Evolutionary conservation across 441 rosid species (phyloP).

Genomic region (Bocquillonia castaneifolia): DNA sequence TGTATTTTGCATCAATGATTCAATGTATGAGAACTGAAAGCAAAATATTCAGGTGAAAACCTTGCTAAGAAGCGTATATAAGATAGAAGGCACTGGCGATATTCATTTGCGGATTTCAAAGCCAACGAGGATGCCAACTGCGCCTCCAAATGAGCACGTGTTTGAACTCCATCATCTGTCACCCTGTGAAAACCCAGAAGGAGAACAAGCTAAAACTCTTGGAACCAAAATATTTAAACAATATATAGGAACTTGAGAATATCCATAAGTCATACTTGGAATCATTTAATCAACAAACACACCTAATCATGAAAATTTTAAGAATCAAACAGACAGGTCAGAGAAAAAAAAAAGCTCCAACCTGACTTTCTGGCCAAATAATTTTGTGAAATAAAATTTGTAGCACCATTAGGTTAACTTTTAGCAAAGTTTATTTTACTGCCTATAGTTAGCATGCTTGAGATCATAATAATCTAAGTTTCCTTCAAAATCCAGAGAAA

Average conservation of each 20-base stretch:
- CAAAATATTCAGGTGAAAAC: slow-evolving; percentile 28
- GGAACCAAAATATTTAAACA: slow-evolving; percentile 1
- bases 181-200: slow-evolving; percentile 44
- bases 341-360: background rate
- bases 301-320: background rate
- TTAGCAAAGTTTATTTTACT: background rate
- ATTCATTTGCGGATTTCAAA: slow-evolving; percentile 77
- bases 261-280: background rate
- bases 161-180: slow-evolving; percentile 92
- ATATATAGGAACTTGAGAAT: slow-evolving; percentile 1
- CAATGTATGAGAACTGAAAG: background rate
- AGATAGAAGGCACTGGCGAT: slow-evolving; percentile 89
- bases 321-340: background rate
- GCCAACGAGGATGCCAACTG: slow-evolving; percentile 87
- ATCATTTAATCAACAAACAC: background rate
- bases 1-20: slow-evolving; percentile 1
- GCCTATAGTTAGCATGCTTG: background rate
- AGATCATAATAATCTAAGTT: background rate
- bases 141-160: slow-evolving; percentile 92
- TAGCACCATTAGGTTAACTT: background rate
- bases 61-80: slow-evolving; percentile 84
- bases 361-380: background rate
- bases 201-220: slow-evolving; percentile 17
- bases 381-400: background rate
- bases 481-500: slow-evolving; percentile 4